These are phyloP conservation scores for Aspergillus mulundensis DNA, from an alignment of 495 filamentous ascomycete species.

Conservation along the genomic window DNA sequence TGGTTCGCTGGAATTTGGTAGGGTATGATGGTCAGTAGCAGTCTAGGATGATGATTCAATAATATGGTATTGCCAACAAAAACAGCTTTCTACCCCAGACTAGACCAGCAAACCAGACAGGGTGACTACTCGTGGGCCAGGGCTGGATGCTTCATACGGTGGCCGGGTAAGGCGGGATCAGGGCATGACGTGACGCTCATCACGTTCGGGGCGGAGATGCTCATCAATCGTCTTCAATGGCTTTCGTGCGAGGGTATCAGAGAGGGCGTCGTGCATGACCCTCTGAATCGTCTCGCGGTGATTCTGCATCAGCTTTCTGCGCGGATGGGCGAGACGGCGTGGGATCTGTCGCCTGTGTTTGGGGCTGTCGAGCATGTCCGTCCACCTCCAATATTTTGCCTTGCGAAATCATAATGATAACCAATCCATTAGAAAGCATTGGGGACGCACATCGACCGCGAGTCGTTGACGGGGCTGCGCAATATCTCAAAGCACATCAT, in stretches of 20 bases:
- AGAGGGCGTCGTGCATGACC: neutral
- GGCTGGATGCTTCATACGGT: neutral
- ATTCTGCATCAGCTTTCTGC: neutral
- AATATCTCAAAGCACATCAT: conserved; percentile 2
- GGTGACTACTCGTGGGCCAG: neutral
- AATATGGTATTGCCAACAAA: no score
- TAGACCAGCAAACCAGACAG: neutral
- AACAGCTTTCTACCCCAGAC: no score
- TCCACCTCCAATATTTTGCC: neutral
- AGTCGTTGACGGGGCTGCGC: neutral
- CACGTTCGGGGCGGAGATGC: neutral
- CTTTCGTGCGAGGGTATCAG: neutral
- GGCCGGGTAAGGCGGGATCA: neutral
- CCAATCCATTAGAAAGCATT: neutral
- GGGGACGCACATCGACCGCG: neutral
- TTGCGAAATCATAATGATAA: no score
- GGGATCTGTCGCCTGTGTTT: neutral
- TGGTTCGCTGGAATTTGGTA: no score
- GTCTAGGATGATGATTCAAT: no score
- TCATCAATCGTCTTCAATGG: neutral
- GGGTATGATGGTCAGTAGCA: no score
- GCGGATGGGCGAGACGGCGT: neutral
- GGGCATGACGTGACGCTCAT: neutral
- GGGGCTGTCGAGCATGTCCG: neutral
- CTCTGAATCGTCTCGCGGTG: neutral